Percentiles rank a stretch among this genome's conserved stretches.
phyloP scores from a whole-genome alignment of 2,329 filamentous ascomycete species.

The Fusarium sacchari region DNA sequence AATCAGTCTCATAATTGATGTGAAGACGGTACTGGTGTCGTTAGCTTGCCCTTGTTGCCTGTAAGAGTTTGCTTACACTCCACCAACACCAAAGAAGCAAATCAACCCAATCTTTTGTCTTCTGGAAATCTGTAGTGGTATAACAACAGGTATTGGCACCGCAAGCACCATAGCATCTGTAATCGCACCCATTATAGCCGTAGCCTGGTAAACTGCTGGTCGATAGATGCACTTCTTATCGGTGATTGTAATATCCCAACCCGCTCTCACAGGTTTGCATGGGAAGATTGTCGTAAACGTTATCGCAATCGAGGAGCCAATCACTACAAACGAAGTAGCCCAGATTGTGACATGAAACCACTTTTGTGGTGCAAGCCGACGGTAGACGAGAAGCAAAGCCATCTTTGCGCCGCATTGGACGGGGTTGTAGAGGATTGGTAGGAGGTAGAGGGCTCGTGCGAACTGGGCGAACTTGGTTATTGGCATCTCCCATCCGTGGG shows the following conservation, averaged over 20 bases:
- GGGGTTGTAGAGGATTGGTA: conserved; percentile 27
- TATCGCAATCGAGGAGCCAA: conserved; percentile 19
- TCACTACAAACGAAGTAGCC: conserved; percentile 1
- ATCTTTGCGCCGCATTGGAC: conserved; percentile 15
- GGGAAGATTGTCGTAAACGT: conserved; percentile 20
- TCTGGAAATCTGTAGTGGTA: not conserved
- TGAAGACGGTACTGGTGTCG: conserved; percentile 14
- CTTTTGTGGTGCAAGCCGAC: conserved; percentile 2
- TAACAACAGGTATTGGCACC: conserved; percentile 9
- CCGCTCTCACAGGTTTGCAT: conserved; percentile 4
- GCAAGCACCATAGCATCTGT: conserved; percentile 17
- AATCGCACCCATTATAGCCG: conserved; percentile 10
- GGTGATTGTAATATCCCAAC: conserved; percentile 9
- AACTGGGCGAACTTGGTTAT: conserved; percentile 12
- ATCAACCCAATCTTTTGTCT: conserved; percentile 18
- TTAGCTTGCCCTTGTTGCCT: not conserved
- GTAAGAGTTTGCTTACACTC: not conserved
- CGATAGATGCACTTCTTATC: conserved; percentile 14
- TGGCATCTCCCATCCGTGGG: conserved; percentile 30
- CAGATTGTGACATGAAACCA: conserved; percentile 16
- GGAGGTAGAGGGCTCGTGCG: not conserved
- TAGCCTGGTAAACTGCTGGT: conserved; percentile 12
- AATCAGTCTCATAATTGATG: conserved; percentile 28
- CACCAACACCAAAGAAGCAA: conserved; percentile 14
- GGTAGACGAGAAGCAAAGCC: conserved; percentile 12